phyloP scores from a whole-genome alignment of 768 basidiomycete species.

The Mycena indigotica region DNA sequence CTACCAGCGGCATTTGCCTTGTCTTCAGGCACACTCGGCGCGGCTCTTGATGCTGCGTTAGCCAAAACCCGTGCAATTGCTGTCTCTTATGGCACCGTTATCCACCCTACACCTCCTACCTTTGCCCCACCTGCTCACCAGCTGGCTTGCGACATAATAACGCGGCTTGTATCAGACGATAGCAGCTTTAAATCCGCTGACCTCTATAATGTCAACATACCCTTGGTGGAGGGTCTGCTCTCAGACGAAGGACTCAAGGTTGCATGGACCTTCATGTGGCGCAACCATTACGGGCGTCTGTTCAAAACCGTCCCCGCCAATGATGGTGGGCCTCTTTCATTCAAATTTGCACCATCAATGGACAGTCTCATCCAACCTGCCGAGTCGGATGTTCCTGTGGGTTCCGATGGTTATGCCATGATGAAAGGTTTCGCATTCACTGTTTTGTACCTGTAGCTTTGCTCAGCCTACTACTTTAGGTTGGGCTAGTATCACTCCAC shows the following conservation, averaged over 20 bases:
- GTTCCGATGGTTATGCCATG: slow-evolving; percentile 84
- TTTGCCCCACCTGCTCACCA: slow-evolving; percentile 73
- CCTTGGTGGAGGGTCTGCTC: slow-evolving; percentile 69
- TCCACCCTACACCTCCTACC: slow-evolving; percentile 61
- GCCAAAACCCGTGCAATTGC: slow-evolving; percentile 78
- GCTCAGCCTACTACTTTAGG: slow-evolving; percentile 26
- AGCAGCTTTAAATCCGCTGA: slow-evolving; percentile 61
- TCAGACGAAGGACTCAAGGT: slow-evolving; percentile 63
- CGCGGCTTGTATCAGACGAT: slow-evolving; percentile 73
- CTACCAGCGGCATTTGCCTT: slow-evolving; percentile 66
- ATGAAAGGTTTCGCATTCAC: slow-evolving; percentile 44
- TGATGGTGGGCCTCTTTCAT: slow-evolving; percentile 49
- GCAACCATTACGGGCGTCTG: slow-evolving; percentile 79
- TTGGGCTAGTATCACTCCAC: slow-evolving; percentile 74
- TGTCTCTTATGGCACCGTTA: slow-evolving; percentile 82
- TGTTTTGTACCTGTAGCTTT: background rate
- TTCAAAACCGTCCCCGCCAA: slow-evolving; percentile 54
- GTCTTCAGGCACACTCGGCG: slow-evolving; percentile 92
- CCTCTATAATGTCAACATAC: slow-evolving; percentile 87
- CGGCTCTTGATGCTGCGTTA: slow-evolving; percentile 79
- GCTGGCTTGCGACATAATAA: slow-evolving; percentile 66
- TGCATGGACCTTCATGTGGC: slow-evolving; percentile 83
- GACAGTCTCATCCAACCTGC: slow-evolving; percentile 64
- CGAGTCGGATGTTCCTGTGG: slow-evolving; percentile 61
- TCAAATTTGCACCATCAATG: slow-evolving; percentile 77